phyloP scores from a whole-genome alignment of 2,329 filamentous ascomycete species.

The Calycina herbarum region DNA sequence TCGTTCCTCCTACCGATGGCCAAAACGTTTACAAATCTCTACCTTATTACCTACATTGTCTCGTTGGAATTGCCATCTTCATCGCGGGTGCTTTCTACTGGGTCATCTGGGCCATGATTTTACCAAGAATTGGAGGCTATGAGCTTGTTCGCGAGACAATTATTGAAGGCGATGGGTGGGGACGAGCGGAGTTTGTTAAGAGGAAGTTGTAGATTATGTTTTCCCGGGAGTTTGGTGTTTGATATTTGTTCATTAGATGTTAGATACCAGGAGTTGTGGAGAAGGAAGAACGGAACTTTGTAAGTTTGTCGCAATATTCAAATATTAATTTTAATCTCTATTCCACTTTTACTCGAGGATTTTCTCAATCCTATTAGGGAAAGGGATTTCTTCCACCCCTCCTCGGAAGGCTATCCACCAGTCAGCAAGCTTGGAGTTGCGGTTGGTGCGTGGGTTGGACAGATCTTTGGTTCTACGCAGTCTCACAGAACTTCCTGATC shows the following conservation, averaged over 20 bases:
- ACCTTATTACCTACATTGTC: constrained; percentile 59
- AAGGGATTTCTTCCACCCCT: too few species aligned
- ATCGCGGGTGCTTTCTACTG: constrained; percentile 54
- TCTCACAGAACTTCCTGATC: too few species aligned
- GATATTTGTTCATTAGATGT: not conserved
- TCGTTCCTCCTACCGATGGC: constrained; percentile 51
- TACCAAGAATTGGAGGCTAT: constrained; percentile 55
- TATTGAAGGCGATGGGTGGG: constrained; percentile 64
- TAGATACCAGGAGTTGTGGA: constrained; percentile 1
- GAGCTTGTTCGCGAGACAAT: constrained; percentile 55
- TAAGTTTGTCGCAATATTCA: not conserved
- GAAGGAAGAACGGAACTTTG: not conserved
- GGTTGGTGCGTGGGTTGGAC: too few species aligned
- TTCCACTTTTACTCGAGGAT: too few species aligned
- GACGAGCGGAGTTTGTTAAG: constrained; percentile 51
- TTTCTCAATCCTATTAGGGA: too few species aligned
- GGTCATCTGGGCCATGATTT: constrained; percentile 53
- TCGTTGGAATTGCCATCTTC: constrained; percentile 57
- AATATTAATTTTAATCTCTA: not conserved
- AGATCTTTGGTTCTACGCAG: too few species aligned
- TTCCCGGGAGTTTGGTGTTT: not conserved
- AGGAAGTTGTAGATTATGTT: constrained; percentile 2
- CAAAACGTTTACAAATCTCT: constrained; percentile 55
- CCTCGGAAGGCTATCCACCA: too few species aligned
- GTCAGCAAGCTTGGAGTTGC: too few species aligned